Evolutionary conservation across 768 basidiomycete genomes (phyloP).

Genomic region (Pleurotus tuber-regium): DNA sequence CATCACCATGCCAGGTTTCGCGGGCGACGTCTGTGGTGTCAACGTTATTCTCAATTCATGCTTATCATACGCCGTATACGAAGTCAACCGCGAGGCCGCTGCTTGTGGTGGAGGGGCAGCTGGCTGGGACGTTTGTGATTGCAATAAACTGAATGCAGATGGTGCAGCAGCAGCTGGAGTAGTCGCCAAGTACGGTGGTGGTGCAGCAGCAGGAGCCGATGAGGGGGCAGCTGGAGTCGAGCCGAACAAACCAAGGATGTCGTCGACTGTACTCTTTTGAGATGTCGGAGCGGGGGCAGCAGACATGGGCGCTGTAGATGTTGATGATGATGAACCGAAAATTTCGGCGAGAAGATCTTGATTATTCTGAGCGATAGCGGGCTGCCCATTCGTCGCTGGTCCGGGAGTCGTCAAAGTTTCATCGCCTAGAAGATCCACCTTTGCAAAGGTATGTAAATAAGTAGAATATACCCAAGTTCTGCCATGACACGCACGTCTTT

Average conservation of each 20-base stretch:
- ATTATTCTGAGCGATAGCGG: conserved; percentile 52
- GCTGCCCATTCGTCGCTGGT: conserved; percentile 38
- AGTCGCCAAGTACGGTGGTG: conserved; percentile 16
- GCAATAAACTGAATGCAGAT: conserved; percentile 34
- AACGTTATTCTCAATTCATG: conserved; percentile 87
- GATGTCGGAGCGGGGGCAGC: conserved; percentile 41
- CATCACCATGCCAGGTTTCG: conserved; percentile 87
- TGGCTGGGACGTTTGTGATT: conserved; percentile 35
- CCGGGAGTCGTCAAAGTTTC: conserved; percentile 50
- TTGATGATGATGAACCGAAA: conserved; percentile 61
- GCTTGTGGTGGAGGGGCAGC: conserved; percentile 34
- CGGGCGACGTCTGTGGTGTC: conserved; percentile 79
- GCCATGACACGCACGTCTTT: conserved; percentile 63
- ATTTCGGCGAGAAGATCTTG: conserved; percentile 92
- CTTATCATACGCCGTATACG: conserved; percentile 90
- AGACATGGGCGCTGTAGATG: conserved; percentile 31
- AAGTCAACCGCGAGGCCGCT: conserved; percentile 51
- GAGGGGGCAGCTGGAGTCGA: conserved; percentile 37
- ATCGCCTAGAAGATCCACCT: conserved; percentile 81
- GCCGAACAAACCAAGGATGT: conserved; percentile 90
- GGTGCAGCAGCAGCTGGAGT: conserved; percentile 21
- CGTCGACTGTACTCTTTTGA: conserved; percentile 68
- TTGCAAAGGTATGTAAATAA: no score
- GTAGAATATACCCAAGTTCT: no score
- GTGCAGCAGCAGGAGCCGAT: conserved; percentile 29